A percentile compares a stretch with the other conserved stretches of the same genome.
phyloP scores from a whole-genome alignment of 2,329 filamentous ascomycete genomes.

The Trichoderma sp. region DNA sequence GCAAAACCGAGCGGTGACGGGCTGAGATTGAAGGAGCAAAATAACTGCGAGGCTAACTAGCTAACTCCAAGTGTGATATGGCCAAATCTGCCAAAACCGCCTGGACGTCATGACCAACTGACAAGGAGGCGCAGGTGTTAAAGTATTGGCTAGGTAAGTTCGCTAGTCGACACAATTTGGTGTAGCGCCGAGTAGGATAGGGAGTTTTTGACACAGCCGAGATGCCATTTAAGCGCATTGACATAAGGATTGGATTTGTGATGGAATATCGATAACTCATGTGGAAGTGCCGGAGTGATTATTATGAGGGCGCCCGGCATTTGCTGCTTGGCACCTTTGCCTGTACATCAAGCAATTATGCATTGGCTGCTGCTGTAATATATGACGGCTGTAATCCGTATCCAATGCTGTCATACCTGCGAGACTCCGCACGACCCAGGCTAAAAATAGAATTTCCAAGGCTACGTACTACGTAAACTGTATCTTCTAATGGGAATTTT shows the following conservation, averaged over 20 bases:
- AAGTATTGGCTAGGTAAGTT: neutral
- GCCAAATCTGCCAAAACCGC: neutral
- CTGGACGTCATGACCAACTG: neutral
- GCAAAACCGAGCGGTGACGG: neutral
- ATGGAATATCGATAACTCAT: neutral
- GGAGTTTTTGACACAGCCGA: neutral
- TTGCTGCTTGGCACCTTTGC: neutral
- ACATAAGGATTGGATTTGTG: neutral
- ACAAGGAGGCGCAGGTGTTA: slow-evolving; percentile 6
- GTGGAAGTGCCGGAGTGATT: neutral
- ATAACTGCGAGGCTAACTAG: neutral
- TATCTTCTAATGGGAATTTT: neutral
- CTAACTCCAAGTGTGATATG: neutral
- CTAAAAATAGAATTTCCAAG: neutral
- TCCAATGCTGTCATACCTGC: neutral
- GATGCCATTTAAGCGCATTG: neutral
- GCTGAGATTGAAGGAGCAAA: neutral
- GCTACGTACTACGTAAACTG: too few species aligned
- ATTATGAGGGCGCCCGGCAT: neutral
- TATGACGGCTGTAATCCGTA: too few species aligned
- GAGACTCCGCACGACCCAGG: neutral
- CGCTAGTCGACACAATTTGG: slow-evolving; percentile 13
- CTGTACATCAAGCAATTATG: neutral
- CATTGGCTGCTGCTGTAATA: too few species aligned
- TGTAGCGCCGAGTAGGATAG: slow-evolving; percentile 9